Evolutionary conservation across 2,329 filamentous ascomycete species (phyloP).

Genomic region (Verticillium zaregamsianum): DNA sequence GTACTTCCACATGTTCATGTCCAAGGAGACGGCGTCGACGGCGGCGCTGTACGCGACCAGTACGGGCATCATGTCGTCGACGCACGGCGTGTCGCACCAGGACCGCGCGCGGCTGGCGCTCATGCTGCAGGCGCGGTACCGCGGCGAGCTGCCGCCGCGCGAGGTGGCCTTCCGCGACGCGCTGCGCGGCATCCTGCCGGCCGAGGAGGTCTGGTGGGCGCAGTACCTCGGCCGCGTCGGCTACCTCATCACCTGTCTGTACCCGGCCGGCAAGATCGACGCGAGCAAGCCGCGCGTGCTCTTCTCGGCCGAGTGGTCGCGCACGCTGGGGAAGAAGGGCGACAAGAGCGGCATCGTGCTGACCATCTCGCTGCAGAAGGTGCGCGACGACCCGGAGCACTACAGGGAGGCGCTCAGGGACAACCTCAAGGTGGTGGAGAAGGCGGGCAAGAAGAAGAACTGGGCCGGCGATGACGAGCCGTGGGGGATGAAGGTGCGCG

Average conservation of each 20-base stretch:
- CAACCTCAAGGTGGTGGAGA: conserved; percentile 40
- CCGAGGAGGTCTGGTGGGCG: conserved; percentile 60
- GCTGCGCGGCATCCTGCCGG: conserved; percentile 48
- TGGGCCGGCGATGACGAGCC: conserved; percentile 34
- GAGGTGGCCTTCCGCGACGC: conserved; percentile 51
- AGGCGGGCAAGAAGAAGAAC: conserved; percentile 57
- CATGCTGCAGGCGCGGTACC: conserved; percentile 60
- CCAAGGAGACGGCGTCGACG: conserved; percentile 51
- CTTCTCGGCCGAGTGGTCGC: conserved; percentile 36
- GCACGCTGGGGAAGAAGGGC: conserved; percentile 32
- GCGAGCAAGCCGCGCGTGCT: conserved; percentile 31
- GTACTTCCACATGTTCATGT: conserved; percentile 45
- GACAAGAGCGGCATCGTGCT: conserved; percentile 37
- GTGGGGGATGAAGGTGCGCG: conserved; percentile 33
- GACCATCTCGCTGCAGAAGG: conserved; percentile 35
- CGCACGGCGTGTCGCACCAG: conserved; percentile 58
- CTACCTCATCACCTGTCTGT: conserved; percentile 51
- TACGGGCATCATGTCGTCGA: conserved; percentile 55
- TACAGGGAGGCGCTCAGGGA: conserved; percentile 35
- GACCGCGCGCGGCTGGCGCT: conserved; percentile 59
- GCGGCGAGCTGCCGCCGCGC: conserved; percentile 54
- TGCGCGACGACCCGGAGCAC: conserved; percentile 29
- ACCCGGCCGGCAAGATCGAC: conserved; percentile 52
- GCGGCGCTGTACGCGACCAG: conserved; percentile 60
- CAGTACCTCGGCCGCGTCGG: conserved; percentile 59